Percentiles rank a stretch among this genome's conserved stretches.
Conservation (phyloP, 2,329 filamentous ascomycete genomes). For the Ophiosphaerella korrae region DNA sequence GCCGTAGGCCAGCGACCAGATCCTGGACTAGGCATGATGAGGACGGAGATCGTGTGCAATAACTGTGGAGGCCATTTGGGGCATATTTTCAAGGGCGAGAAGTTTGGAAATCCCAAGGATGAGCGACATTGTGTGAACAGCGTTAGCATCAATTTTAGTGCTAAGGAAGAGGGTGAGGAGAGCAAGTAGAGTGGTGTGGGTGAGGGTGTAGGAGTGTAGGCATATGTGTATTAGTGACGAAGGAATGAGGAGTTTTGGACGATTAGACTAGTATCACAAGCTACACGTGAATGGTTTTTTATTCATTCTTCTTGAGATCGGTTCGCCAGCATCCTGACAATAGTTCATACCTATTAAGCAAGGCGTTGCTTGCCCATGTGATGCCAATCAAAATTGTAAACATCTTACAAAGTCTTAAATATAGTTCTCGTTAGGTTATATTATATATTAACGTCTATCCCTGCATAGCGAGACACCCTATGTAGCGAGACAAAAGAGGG, state of each 20-base stretch:
- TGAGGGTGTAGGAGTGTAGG: slow-evolving; percentile 5
- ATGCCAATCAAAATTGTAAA: too few species aligned
- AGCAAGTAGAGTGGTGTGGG: slow-evolving; percentile 11
- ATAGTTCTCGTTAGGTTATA: too few species aligned
- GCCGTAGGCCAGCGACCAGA: slow-evolving; percentile 86
- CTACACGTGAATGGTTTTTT: neutral
- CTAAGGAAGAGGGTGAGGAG: slow-evolving; percentile 65
- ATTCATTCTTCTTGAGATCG: neutral
- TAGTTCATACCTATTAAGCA: too few species aligned
- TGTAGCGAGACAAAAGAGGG: too few species aligned
- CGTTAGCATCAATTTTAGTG: slow-evolving; percentile 81
- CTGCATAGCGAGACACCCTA: too few species aligned
- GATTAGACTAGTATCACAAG: neutral
- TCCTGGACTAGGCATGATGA: slow-evolving; percentile 74
- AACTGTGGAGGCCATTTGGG: slow-evolving; percentile 93
- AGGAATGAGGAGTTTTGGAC: slow-evolving; percentile 6
- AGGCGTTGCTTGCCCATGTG: too few species aligned
- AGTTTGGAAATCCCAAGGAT: slow-evolving; percentile 82
- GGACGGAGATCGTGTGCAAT: slow-evolving; percentile 91
- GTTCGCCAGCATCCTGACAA: too few species aligned
- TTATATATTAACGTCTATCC: too few species aligned
- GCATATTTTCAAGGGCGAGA: slow-evolving; percentile 91
- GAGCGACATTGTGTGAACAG: slow-evolving; percentile 98
- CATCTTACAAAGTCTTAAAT: too few species aligned
- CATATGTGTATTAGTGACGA: slow-evolving; percentile 13